Evolutionary conservation across 2,329 filamentous ascomycete species (phyloP).

Genomic region (Paracamarosporium sp.): DNA sequence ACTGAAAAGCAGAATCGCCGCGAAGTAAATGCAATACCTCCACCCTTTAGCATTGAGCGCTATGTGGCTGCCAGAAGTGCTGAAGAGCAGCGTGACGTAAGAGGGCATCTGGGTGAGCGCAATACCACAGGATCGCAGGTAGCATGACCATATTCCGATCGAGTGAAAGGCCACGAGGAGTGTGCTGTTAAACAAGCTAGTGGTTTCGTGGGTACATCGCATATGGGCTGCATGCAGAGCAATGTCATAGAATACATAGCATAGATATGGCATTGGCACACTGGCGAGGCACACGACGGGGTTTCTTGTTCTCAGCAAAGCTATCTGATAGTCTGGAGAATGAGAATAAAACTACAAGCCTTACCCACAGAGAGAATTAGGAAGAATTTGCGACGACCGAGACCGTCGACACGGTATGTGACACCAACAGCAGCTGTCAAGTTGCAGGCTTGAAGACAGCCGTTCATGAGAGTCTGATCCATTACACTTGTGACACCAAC

Average conservation of each 20-base stretch:
- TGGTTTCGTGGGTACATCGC: constrained; percentile 33
- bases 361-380: constrained; percentile 50
- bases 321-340: constrained; percentile 49
- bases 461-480: constrained; percentile 46
- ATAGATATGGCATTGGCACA: constrained; percentile 1
- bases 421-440: constrained; percentile 41
- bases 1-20: neutral
- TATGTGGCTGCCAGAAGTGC: constrained; percentile 11
- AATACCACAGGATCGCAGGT: constrained; percentile 40
- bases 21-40: constrained; percentile 17
- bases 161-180: constrained; percentile 33
- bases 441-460: constrained; percentile 50
- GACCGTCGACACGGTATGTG: constrained; percentile 49
- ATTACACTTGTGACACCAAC: constrained; percentile 44
- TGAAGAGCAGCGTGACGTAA: constrained; percentile 3
- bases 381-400: constrained; percentile 52
- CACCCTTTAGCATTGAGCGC: constrained; percentile 18
- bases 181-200: constrained; percentile 19
- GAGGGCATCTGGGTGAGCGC: constrained; percentile 28
- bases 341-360: constrained; percentile 50
- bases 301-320: neutral
- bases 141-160: constrained; percentile 39
- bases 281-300: neutral
- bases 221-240: constrained; percentile 30
- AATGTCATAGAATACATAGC: constrained; percentile 21